Evolutionary conservation across 2,329 filamentous ascomycete genomes (phyloP), one percentile per base, ranked within the genome.

Genomic region (Fusarium metavorans): DNA sequence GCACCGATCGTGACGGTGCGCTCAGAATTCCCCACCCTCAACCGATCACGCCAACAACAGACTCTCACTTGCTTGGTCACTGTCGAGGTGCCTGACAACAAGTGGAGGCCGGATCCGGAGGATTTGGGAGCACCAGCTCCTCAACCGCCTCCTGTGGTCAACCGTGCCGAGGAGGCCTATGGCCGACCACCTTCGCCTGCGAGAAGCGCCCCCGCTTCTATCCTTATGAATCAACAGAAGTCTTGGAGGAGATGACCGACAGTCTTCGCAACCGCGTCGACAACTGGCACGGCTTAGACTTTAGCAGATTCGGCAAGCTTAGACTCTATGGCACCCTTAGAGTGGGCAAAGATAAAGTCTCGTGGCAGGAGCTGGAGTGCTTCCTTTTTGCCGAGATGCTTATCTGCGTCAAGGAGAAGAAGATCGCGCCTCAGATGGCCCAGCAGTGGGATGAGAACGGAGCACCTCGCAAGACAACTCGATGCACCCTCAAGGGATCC

Each of bases 361-460:
- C 95, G 8, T 99, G 97, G 97, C 97, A 99, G 85, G 97, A 98
- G 82, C 85, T 99, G 65, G 95, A 99, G 82, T 99, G 97, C 83
- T 99, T 95, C 82, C 89, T 99, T 34, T 99, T 99, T 81, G 94
- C 93, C 6, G 97, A 99, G 85, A 99, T 99, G 97, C 93, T 99
- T 78, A 99, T 99, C 75, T 99, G 97, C 81, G 95, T 99, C 71
- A 99, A 98, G 84, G 97, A 98, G 84, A 98, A 98, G 89, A 98
- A 95, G 85, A 83, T 88, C 10, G 82, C 86, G 76, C 87, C 43
- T 3, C 81, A 83, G 27, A 64, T 78, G 78, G 71, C 88, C 43
- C 88, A 90, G 61, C 90, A 94, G 74, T 95, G 94, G 89, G 92
- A 91, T 60, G 90, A 90, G 63, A 85, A 85, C 20, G 85, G 87